phyloP scores from a whole-genome alignment of 2,329 filamentous ascomycete genomes.

The Arachnomyces sp. region DNA sequence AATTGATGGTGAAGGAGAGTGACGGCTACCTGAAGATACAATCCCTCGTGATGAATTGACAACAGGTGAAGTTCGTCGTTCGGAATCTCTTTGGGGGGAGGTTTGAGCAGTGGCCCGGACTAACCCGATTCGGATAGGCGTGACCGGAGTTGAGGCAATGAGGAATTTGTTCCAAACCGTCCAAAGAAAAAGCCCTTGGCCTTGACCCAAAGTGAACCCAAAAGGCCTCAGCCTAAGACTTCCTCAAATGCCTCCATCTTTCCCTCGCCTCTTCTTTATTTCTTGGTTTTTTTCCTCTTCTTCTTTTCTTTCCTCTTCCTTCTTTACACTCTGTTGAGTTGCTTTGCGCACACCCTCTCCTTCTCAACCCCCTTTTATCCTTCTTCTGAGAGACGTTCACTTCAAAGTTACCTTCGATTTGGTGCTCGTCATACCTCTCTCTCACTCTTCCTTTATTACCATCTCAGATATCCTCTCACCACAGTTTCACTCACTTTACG shows the following conservation, averaged over 20 bases:
- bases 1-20: conserved; percentile 29
- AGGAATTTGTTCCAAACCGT: conserved; percentile 1
- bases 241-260: conserved; percentile 27
- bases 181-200: conserved; percentile 1
- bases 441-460: conserved; percentile 12
- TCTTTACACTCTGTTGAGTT: conserved; percentile 18
- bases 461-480: conserved; percentile 14
- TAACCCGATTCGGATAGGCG: too few species aligned
- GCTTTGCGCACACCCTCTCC: conserved; percentile 13
- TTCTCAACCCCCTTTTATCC: conserved; percentile 7
- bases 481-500: conserved; percentile 15
- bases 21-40: conserved; percentile 19
- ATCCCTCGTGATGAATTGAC: conserved; percentile 7
- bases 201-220: too few species aligned
- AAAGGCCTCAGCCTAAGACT: too few species aligned
- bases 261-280: conserved; percentile 19
- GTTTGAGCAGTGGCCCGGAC: too few species aligned
- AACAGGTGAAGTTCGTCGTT: conserved; percentile 26
- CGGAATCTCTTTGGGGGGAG: conserved; percentile 14
- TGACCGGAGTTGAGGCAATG: not conserved
- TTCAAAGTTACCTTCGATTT: conserved; percentile 1
- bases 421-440: conserved; percentile 12
- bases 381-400: conserved; percentile 5
- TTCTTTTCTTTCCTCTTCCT: conserved; percentile 10
- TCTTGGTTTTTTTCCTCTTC: conserved; percentile 11